Conservation (phyloP, 345 rosid genomes). For the Salix dunnii region DNA sequence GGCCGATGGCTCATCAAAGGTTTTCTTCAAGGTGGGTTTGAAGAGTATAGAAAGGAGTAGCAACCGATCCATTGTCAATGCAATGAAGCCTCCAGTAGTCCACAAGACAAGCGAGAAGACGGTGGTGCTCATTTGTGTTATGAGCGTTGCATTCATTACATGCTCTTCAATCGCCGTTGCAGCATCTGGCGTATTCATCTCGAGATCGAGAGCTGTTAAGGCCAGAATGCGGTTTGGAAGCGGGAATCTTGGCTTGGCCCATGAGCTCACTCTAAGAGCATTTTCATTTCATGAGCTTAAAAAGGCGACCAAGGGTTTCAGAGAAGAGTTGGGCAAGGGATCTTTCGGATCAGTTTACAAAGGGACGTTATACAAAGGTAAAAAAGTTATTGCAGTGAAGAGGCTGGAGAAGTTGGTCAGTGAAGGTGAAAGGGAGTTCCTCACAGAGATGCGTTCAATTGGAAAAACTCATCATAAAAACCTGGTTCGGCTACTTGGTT, state of each 20-base stretch:
- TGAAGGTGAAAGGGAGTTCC: conserved; percentile 23
- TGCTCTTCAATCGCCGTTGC: not conserved
- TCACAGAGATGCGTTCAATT: conserved; percentile 14
- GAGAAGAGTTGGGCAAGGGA: conserved; percentile 15
- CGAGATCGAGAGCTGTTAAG: not conserved
- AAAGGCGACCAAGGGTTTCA: conserved; percentile 8
- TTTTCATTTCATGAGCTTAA: conserved; percentile 10
- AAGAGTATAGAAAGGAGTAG: not conserved
- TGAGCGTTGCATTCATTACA: not conserved
- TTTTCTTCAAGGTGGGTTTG: not conserved
- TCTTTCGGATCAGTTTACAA: conserved; percentile 24
- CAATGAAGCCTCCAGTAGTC: not conserved
- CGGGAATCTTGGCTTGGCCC: conserved; percentile 6
- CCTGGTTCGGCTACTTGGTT: conserved; percentile 8
- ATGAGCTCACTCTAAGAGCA: conserved; percentile 1
- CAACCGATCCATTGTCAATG: not conserved
- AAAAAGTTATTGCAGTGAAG: conserved; percentile 21
- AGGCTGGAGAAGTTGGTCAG: conserved; percentile 20
- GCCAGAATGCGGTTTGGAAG: not conserved
- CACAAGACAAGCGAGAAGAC: not conserved
- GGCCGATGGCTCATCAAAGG: not conserved
- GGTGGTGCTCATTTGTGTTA: not conserved
- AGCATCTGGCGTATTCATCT: not conserved
- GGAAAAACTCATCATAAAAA: conserved; percentile 17
- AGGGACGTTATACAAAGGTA: conserved; percentile 11